These are phyloP conservation scores for Aspergillus ibericus DNA, from an alignment of 2,329 filamentous ascomycete species.

Conservation along the genomic window DNA sequence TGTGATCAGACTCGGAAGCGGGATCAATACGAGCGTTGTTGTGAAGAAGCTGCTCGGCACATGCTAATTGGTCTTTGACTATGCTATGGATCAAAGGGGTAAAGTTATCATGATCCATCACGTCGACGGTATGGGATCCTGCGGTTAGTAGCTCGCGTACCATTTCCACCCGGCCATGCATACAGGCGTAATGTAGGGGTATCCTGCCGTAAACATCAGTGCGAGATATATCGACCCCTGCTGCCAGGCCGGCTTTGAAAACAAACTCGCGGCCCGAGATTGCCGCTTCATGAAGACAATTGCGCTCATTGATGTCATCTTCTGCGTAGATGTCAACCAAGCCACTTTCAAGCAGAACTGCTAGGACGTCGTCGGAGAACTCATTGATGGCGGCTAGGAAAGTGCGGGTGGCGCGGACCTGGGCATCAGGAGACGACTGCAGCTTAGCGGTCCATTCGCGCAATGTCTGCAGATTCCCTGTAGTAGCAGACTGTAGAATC, in stretches of 20 bases:
- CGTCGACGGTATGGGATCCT: constrained; percentile 73
- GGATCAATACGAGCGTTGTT: constrained; percentile 84
- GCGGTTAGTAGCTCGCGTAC: constrained; percentile 70
- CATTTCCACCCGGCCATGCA: constrained; percentile 87
- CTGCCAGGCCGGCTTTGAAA: constrained; percentile 71
- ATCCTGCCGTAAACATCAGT: constrained; percentile 93
- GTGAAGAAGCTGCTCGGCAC: constrained; percentile 74
- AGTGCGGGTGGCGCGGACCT: constrained; percentile 80
- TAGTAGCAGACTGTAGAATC: constrained; percentile 77
- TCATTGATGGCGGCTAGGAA: constrained; percentile 90
- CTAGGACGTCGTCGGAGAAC: constrained; percentile 73
- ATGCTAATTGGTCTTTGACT: constrained; percentile 78
- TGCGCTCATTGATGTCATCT: constrained; percentile 96
- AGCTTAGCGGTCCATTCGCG: constrained; percentile 79
- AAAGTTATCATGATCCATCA: constrained; percentile 95
- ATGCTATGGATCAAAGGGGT: constrained; percentile 94
- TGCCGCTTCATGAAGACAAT: constrained; percentile 93
- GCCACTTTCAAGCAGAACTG: constrained; percentile 73
- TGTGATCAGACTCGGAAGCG: constrained; percentile 82
- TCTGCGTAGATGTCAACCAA: constrained; percentile 89
- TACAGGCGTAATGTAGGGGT: constrained; percentile 91
- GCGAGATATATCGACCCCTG: constrained; percentile 72
- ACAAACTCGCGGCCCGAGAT: constrained; percentile 86
- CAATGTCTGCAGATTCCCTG: constrained; percentile 74
- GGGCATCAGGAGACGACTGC: constrained; percentile 58